A percentile compares a stretch with the other conserved stretches of the same genome.
These are phyloP conservation scores for Aspergillus baeticus DNA, from an alignment of 495 filamentous ascomycete species.

Conservation along the genomic window DNA sequence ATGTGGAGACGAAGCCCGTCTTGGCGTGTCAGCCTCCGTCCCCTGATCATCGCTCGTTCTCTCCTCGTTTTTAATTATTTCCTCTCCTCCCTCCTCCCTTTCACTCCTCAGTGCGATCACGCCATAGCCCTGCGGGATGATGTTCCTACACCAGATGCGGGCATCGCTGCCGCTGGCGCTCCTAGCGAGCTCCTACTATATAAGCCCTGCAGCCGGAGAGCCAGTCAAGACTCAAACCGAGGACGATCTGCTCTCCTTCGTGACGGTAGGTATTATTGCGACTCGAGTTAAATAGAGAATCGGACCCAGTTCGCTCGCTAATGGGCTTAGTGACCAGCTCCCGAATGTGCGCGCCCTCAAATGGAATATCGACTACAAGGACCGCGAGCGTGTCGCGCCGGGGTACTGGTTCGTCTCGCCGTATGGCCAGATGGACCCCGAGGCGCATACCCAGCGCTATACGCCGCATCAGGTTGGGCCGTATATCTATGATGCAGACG, in stretches of 20 bases:
- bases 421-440: slow-evolving; percentile 28
- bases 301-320: not conserved
- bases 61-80: too few relatives aligned
- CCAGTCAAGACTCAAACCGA: too few relatives aligned
- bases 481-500: slow-evolving; percentile 19
- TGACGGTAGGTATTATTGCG: not conserved
- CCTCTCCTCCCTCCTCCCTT: too few relatives aligned
- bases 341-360: slow-evolving; percentile 30
- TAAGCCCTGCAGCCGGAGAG: too few relatives aligned
- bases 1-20: too few relatives aligned
- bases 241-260: not conserved
- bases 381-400: slow-evolving; percentile 26
- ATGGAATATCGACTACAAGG: slow-evolving; percentile 29
- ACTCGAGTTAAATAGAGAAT: not conserved
- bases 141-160: too few relatives aligned
- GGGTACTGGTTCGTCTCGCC: slow-evolving; percentile 40
- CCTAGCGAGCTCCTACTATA: too few relatives aligned
- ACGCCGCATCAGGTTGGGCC: slow-evolving; percentile 10
- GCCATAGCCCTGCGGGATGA: too few relatives aligned
- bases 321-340: not conserved
- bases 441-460: slow-evolving; percentile 1
- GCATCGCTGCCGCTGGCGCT: too few relatives aligned
- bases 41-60: too few relatives aligned
- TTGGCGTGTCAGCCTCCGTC: too few relatives aligned
- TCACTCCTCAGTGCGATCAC: too few relatives aligned